Percentiles rank a stretch among this genome's conserved stretches.
These are phyloP conservation scores for Hypoxylon fragiforme DNA, from an alignment of 495 filamentous ascomycete genomes.

Conservation along the genomic window DNA sequence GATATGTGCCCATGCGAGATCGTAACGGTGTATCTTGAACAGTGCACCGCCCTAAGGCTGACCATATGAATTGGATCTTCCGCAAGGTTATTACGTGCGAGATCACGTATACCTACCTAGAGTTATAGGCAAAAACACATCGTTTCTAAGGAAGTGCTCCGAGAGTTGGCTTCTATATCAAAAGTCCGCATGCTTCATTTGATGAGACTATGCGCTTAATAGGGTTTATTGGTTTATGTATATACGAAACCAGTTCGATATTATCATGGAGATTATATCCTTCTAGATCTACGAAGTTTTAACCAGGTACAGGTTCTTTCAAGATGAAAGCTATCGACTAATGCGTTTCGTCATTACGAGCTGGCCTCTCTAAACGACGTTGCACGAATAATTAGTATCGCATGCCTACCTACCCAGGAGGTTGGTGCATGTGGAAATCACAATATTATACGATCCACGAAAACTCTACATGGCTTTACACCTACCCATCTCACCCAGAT, in stretches of 20 bases:
- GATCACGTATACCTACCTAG: conserved; percentile 8
- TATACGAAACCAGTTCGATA: neutral
- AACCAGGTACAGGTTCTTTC: too few relatives aligned
- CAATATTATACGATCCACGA: neutral
- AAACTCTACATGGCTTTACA: too few relatives aligned
- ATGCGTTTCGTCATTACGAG: neutral
- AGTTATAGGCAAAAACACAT: too few relatives aligned
- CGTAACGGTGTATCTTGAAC: conserved; percentile 15
- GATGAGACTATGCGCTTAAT: neutral
- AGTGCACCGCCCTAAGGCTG: conserved; percentile 9
- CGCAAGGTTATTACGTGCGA: too few relatives aligned
- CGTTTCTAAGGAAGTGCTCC: too few relatives aligned
- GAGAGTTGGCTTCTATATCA: neutral
- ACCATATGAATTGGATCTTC: neutral
- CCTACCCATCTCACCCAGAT: neutral
- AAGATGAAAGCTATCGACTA: neutral
- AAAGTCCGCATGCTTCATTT: neutral
- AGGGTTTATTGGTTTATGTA: neutral
- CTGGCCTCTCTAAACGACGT: neutral
- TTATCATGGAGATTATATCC: too few relatives aligned
- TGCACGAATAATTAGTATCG: neutral
- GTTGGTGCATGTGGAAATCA: neutral
- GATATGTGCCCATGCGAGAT: conserved; percentile 11
- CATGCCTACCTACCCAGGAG: neutral
- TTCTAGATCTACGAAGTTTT: too few relatives aligned